A percentile compares a stretch with the other conserved stretches of the same genome.
phyloP scores from a whole-genome alignment of 768 basidiomycete species.

The Mycena capillaripes region DNA sequence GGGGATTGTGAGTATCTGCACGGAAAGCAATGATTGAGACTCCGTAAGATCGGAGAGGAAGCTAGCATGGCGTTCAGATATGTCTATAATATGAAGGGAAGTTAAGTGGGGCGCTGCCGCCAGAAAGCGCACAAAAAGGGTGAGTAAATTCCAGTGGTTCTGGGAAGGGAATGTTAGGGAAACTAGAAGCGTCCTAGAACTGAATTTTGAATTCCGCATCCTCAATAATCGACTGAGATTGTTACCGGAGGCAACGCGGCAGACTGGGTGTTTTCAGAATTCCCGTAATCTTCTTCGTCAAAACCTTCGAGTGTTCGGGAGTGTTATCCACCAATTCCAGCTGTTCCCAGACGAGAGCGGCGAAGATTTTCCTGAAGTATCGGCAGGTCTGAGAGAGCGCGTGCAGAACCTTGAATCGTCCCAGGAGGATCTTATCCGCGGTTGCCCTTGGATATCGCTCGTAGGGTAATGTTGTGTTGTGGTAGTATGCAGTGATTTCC shows the following conservation, averaged over 20 bases:
- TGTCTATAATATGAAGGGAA: slow-evolving; percentile 16
- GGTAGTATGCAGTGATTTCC: slow-evolving; percentile 20
- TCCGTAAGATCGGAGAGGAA: background rate
- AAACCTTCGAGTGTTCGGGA: background rate
- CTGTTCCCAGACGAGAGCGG: slow-evolving; percentile 11
- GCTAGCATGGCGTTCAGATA: background rate
- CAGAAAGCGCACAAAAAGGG: slow-evolving; percentile 23
- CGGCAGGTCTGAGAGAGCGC: slow-evolving; percentile 27
- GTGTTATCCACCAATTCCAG: background rate
- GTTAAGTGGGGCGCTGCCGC: slow-evolving; percentile 8
- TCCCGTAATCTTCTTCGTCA: slow-evolving; percentile 18
- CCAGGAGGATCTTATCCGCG: background rate
- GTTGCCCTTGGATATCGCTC: background rate
- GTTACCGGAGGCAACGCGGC: slow-evolving; percentile 16
- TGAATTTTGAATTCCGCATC: background rate
- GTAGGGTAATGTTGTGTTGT: slow-evolving; percentile 12
- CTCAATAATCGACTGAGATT: background rate
- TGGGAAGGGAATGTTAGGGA: background rate
- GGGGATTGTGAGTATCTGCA: slow-evolving; percentile 14
- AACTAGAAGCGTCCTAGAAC: background rate
- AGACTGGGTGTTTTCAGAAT: slow-evolving; percentile 24
- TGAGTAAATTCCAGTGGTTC: slow-evolving; percentile 3
- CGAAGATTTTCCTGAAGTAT: background rate
- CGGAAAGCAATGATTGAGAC: background rate
- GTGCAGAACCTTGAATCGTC: slow-evolving; percentile 11